These are phyloP conservation scores for Globisporangium takayamanum DNA, from an alignment of 352 stramenopile species.

Conservation along the genomic window DNA sequence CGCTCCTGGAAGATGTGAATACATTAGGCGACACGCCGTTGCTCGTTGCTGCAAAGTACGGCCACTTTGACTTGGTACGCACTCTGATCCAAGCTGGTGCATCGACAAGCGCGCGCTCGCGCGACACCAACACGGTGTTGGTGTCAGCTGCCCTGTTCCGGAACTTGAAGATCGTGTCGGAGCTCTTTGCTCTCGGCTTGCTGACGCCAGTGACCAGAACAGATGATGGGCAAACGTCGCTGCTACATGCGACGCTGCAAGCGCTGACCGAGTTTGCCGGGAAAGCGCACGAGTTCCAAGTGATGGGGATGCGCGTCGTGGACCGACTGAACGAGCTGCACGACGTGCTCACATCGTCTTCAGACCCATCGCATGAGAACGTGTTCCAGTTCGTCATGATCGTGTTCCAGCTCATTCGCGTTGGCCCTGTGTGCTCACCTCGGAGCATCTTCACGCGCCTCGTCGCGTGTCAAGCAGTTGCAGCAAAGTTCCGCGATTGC, in stretches of 20 bases:
- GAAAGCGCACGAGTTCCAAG: background rate
- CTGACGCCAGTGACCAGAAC: background rate
- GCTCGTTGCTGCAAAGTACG: background rate
- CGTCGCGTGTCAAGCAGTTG: background rate
- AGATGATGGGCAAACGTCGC: background rate
- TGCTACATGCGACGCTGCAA: background rate
- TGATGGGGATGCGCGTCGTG: background rate
- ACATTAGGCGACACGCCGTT: background rate
- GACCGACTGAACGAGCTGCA: background rate
- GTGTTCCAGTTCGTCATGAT: slow-evolving; percentile 7
- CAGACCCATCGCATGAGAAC: background rate
- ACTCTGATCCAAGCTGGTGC: background rate
- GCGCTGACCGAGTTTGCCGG: background rate
- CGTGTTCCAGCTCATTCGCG: background rate
- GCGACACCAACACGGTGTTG: background rate
- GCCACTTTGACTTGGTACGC: background rate
- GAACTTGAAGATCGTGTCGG: background rate
- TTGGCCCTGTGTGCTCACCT: background rate
- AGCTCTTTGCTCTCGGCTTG: background rate
- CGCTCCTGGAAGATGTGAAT: no score
- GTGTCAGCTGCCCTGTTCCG: background rate
- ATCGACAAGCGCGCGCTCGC: background rate
- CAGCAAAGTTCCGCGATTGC: background rate
- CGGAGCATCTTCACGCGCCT: background rate
- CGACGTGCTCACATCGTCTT: background rate